Evolutionary conservation across 2,329 filamentous ascomycete species (phyloP), one percentile per base, ranked within the genome.

Genomic region (Penicillium glabrum): DNA sequence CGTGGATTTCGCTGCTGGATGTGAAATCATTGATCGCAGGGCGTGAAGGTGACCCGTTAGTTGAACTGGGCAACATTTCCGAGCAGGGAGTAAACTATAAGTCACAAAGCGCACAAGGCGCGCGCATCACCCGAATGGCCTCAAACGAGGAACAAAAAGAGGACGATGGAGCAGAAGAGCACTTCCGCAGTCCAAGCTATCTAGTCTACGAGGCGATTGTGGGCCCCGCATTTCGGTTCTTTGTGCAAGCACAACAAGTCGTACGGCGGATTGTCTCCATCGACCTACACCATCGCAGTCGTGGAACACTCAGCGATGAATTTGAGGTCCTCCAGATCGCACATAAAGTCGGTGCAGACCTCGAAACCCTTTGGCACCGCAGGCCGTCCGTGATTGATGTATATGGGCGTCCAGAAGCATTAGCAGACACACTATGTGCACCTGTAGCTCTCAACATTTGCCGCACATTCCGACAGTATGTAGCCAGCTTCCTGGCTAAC

Each of bases 301-400:
- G 72, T 5, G 72, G 72, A 35, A 74, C 72, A 1, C 65, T 74
- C 14, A 68, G 64, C 31, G 72, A 75, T 53, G 72, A 75, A 58
- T 74, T 71, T 27, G 72, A 74, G 56, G 72, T 75, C 24, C 67
- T 75, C 29, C 70, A 73, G 37, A 69, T 74, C 23, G 72, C 72
- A 14, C 69, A 72, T 54, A 68, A 69, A 48, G 67, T 75, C 9
- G 68, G 70, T 29, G 71, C 70, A 19, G 72, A 74, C 46, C 68
- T 75, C 5, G 68, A 73, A 53, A 58, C 63, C 10, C 67, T 75
- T 47, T 73, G 72, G 70, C 70, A 71, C 48, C 54, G 56, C n/a
- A 63, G 71, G 1, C 72, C 72, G 1, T 53, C 64, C 1, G 69
- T 73, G 4, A 60, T 74, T 6, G 72, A 73, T 33, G 60, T 73